Conservation (phyloP, 2,329 filamentous ascomycete genomes). For the Fusarium caatingaense region DNA sequence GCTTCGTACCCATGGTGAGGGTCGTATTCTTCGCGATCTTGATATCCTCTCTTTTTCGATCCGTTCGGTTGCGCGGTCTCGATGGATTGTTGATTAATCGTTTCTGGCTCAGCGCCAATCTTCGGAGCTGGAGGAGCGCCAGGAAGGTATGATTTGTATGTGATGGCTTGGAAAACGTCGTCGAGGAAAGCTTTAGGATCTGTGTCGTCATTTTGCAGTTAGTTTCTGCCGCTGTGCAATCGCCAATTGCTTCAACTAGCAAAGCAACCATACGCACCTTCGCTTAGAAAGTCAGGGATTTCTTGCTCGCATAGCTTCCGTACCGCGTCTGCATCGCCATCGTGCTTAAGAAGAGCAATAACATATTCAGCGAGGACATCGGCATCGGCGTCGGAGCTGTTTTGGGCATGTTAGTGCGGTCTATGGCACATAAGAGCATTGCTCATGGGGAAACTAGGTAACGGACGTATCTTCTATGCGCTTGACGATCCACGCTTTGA, state of each 20-base stretch:
- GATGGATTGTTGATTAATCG: constrained; percentile 36
- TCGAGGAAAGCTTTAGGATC: constrained; percentile 69
- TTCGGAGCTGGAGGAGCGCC: constrained; percentile 60
- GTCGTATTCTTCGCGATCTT: constrained; percentile 46
- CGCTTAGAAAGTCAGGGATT: constrained; percentile 79
- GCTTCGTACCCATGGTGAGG: constrained; percentile 42
- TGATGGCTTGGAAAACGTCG: constrained; percentile 75
- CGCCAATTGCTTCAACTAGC: background rate
- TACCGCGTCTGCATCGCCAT: constrained; percentile 73
- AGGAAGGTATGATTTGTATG: constrained; percentile 70
- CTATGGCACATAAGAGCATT: background rate
- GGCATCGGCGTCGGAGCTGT: constrained; percentile 80
- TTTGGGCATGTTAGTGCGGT: constrained; percentile 23
- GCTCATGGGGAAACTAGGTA: constrained; percentile 20
- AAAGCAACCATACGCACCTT: constrained; percentile 57
- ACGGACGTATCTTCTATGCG: constrained; percentile 79
- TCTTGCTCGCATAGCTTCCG: constrained; percentile 76
- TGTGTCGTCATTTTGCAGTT: constrained; percentile 24
- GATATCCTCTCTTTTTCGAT: constrained; percentile 53
- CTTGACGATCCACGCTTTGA: constrained; percentile 83
- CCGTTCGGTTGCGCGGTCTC: constrained; percentile 30
- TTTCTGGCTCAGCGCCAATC: constrained; percentile 18
- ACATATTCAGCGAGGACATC: constrained; percentile 88
- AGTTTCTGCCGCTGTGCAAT: constrained; percentile 9
- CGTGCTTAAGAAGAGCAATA: constrained; percentile 78